Evolutionary conservation across 2,329 filamentous ascomycete genomes (phyloP).

Genomic region (Alternaria angustiovoidea): DNA sequence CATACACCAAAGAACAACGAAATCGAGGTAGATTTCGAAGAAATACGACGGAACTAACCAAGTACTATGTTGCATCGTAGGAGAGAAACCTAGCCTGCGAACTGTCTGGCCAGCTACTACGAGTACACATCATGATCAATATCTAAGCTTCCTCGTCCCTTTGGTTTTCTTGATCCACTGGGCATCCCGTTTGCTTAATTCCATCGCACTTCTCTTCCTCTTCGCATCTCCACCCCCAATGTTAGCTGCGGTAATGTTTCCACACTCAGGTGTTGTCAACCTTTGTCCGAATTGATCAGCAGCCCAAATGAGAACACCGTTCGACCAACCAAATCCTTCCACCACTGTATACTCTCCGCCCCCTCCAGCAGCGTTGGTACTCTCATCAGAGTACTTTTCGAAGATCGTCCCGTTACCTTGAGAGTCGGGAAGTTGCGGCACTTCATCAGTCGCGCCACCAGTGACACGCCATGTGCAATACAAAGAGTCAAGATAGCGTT

Average conservation of each 20-base stretch:
- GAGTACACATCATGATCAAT: background rate
- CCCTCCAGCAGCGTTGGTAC: slow-evolving; percentile 67
- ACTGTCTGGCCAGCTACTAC: background rate
- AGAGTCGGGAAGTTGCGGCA: slow-evolving; percentile 41
- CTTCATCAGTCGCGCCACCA: slow-evolving; percentile 63
- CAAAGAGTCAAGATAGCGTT: slow-evolving; percentile 71
- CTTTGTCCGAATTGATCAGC: slow-evolving; percentile 68
- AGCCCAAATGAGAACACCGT: slow-evolving; percentile 72
- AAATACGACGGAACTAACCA: background rate
- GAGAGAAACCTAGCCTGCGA: background rate
- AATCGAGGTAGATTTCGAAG: background rate
- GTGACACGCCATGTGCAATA: slow-evolving; percentile 76
- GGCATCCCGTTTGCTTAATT: slow-evolving; percentile 41
- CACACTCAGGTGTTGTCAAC: slow-evolving; percentile 62
- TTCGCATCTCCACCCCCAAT: slow-evolving; percentile 20
- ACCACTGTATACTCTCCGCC: slow-evolving; percentile 75
- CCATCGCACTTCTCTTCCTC: slow-evolving; percentile 44
- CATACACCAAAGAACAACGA: background rate
- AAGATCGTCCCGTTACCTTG: slow-evolving; percentile 70
- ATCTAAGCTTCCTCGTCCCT: slow-evolving; percentile 8
- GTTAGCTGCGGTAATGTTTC: slow-evolving; percentile 43
- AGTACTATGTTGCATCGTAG: background rate
- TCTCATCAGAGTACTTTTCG: slow-evolving; percentile 71
- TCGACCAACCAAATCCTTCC: slow-evolving; percentile 75
- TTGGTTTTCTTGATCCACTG: slow-evolving; percentile 41